These are phyloP conservation scores for Phytophthora citrophthora DNA, from an alignment of 352 stramenopile genomes.

Conservation along the genomic window DNA sequence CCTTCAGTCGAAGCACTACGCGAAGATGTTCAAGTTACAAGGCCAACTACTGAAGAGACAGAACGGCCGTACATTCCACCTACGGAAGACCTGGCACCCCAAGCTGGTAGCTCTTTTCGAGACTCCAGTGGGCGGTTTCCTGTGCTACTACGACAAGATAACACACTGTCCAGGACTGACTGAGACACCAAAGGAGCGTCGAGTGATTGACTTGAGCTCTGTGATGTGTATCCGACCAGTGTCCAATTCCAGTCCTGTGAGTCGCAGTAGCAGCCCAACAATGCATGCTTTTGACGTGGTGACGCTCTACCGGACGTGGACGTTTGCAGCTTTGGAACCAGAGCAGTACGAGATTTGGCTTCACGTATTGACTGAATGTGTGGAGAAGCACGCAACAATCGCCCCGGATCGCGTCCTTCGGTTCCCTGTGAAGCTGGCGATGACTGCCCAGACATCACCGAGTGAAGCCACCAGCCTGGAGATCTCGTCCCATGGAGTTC, in stretches of 20 bases:
- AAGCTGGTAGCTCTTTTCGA: conserved; percentile 68
- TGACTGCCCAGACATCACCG: conserved; percentile 41
- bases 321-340: conserved; percentile 54
- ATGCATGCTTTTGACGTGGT: conserved; percentile 68
- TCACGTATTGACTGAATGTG: conserved; percentile 52
- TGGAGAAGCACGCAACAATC: conserved; percentile 64
- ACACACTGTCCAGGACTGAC: conserved; percentile 64
- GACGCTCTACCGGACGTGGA: conserved; percentile 79
- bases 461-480: conserved; percentile 57
- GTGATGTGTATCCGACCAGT: conserved; percentile 73
- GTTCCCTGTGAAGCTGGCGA: conserved; percentile 56
- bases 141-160: conserved; percentile 81
- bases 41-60: conserved; percentile 58
- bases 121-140: conserved; percentile 64
- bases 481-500: conserved; percentile 67
- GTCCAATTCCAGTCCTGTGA: conserved; percentile 24
- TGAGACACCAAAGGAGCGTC: conserved; percentile 55
- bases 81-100: conserved; percentile 61
- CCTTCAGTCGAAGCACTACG: conserved; percentile 56
- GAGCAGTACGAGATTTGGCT: conserved; percentile 71
- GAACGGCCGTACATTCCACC: conserved; percentile 54
- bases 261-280: conserved; percentile 5
- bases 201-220: conserved; percentile 70
- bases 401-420: conserved; percentile 53
- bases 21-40: conserved; percentile 64